A percentile compares a stretch with the other conserved stretches of the same genome.
Conservation (phyloP, 2,329 filamentous ascomycete genomes). For the Aureobasidium namibiae region DNA sequence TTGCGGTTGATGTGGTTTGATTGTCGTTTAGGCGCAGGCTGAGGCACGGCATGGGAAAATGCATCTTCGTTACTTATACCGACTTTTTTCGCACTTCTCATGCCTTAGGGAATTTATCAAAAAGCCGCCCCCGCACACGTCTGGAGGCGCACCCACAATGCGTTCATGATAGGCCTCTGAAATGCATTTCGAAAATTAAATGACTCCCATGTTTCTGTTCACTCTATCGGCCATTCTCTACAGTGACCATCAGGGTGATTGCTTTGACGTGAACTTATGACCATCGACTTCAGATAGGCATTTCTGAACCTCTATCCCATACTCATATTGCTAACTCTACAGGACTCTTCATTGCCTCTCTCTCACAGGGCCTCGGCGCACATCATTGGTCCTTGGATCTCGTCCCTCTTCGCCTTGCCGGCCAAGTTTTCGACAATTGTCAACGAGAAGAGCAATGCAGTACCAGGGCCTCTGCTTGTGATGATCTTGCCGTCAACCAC, state of each 20-base stretch:
- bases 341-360: background rate
- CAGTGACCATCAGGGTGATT: background rate
- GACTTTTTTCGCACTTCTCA: slow-evolving; percentile 11
- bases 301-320: background rate
- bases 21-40: slow-evolving; percentile 16
- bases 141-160: slow-evolving; percentile 13
- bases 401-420: slow-evolving; percentile 40
- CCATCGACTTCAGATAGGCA: background rate
- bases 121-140: slow-evolving; percentile 12
- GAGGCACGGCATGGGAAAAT: slow-evolving; percentile 14
- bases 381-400: slow-evolving; percentile 42
- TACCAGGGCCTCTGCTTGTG: slow-evolving; percentile 32
- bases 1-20: slow-evolving; percentile 11
- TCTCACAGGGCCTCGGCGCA: slow-evolving; percentile 14
- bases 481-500: slow-evolving; percentile 25
- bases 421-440: slow-evolving; percentile 29
- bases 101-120: slow-evolving; percentile 10
- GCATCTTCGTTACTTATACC: slow-evolving; percentile 12
- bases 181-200: slow-evolving; percentile 13
- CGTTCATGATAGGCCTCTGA: slow-evolving; percentile 14
- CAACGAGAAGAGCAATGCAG: slow-evolving; percentile 30
- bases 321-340: background rate
- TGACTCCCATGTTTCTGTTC: slow-evolving; percentile 8
- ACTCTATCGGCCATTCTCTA: background rate
- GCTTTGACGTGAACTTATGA: background rate